Evolutionary conservation across 2,329 filamentous ascomycete genomes (phyloP).

Genomic region (Coniochaeta prunicola): DNA sequence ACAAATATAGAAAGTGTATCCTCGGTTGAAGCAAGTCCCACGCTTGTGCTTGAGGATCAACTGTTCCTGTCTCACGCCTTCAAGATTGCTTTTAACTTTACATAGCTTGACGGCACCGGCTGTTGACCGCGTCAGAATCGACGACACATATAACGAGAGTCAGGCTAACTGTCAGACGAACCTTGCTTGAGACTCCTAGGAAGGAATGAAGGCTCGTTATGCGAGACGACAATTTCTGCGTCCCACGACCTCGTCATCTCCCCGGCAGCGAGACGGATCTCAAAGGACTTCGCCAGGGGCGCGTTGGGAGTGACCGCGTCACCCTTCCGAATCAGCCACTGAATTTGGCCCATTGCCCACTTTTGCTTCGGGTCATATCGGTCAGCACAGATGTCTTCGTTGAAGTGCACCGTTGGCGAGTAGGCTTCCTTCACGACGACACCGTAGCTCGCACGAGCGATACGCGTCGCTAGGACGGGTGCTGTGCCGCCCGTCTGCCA

Average conservation of each 20-base stretch:
- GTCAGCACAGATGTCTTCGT: constrained; percentile 27
- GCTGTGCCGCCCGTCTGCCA: constrained; percentile 29
- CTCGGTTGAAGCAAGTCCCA: constrained; percentile 22
- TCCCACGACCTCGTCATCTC: constrained; percentile 28
- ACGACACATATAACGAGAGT: background rate
- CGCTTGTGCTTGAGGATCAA: constrained; percentile 29
- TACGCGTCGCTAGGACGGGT: constrained; percentile 33
- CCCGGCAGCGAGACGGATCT: constrained; percentile 22
- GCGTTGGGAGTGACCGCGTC: constrained; percentile 28
- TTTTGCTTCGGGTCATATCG: constrained; percentile 19
- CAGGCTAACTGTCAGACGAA: constrained; percentile 12
- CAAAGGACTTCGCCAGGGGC: constrained; percentile 25
- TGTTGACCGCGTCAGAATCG: constrained; percentile 9
- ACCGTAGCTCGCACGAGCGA: constrained; percentile 35
- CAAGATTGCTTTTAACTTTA: constrained; percentile 31
- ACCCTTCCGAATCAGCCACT: constrained; percentile 36
- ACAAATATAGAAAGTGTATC: constrained; percentile 30
- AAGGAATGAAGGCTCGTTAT: constrained; percentile 26
- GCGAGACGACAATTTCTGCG: constrained; percentile 30
- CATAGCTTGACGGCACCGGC: constrained; percentile 30
- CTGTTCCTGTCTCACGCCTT: constrained; percentile 28
- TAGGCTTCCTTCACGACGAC: constrained; percentile 29
- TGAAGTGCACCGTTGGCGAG: constrained; percentile 24
- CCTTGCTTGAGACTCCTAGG: constrained; percentile 29
- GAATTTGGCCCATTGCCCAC: constrained; percentile 33